These are phyloP conservation scores for Marasmius tenuissimus DNA, from an alignment of 1,284 basidiomycete species.

Conservation along the genomic window DNA sequence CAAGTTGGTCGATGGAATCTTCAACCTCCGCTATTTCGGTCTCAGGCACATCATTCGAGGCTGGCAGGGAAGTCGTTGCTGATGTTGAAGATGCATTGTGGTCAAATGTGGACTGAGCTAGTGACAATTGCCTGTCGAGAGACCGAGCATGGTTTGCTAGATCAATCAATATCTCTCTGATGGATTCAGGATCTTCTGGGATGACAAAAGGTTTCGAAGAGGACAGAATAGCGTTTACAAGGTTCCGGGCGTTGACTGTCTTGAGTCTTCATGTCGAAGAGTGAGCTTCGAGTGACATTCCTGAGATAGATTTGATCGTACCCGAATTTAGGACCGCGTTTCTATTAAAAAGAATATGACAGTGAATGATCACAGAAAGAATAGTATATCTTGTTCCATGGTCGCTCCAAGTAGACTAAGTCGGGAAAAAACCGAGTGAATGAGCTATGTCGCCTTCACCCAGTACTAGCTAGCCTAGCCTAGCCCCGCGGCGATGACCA, in stretches of 20 bases:
- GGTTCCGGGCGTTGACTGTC: background rate
- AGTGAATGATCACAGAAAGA: background rate
- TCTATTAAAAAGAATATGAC: background rate
- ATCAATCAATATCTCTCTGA: conserved; percentile 10
- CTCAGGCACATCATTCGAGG: background rate
- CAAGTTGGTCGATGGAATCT: background rate
- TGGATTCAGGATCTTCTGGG: conserved; percentile 6
- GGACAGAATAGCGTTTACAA: conserved; percentile 11
- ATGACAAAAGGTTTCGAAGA: conserved; percentile 4
- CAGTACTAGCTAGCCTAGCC: background rate
- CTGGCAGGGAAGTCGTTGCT: background rate
- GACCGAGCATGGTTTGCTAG: conserved; percentile 7
- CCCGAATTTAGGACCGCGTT: conserved; percentile 2
- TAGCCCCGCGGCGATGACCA: background rate
- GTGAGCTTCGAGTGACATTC: background rate
- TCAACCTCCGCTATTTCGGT: background rate
- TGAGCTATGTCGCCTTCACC: background rate
- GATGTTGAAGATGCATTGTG: background rate
- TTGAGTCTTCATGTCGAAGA: background rate
- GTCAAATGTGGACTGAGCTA: background rate
- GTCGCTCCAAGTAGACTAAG: background rate
- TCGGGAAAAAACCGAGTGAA: background rate
- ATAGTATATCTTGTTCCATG: background rate
- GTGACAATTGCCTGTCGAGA: conserved; percentile 7
- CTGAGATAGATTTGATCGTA: background rate